Evolutionary conservation across 2,329 filamentous ascomycete genomes (phyloP).

Genomic region (Calonectria pseudoreteaudii): DNA sequence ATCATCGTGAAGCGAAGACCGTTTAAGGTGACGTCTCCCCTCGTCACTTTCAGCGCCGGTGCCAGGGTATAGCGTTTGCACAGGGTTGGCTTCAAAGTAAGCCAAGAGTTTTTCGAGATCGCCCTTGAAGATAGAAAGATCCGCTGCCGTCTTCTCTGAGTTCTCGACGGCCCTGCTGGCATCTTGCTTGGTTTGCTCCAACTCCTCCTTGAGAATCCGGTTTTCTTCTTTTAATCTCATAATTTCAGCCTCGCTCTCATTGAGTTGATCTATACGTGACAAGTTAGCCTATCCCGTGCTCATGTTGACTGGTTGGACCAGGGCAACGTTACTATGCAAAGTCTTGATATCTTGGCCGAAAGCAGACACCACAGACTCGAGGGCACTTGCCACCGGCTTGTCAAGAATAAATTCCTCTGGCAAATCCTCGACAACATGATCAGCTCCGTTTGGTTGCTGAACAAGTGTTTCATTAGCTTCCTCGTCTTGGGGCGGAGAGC

Average conservation of each 20-base stretch:
- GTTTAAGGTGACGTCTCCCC: slow-evolving; percentile 32
- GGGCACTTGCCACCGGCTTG: slow-evolving; percentile 49
- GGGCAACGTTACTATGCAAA: slow-evolving; percentile 44
- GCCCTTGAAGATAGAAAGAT: slow-evolving; percentile 46
- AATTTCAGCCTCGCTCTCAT: slow-evolving; percentile 38
- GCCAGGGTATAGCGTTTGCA: slow-evolving; percentile 25
- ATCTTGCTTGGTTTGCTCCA: slow-evolving; percentile 38
- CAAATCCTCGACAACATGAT: slow-evolving; percentile 35
- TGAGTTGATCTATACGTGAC: slow-evolving; percentile 37
- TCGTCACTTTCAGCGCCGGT: slow-evolving; percentile 26
- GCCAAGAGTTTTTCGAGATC: slow-evolving; percentile 49
- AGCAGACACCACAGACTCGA: slow-evolving; percentile 49
- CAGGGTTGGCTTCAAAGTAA: slow-evolving; percentile 40
- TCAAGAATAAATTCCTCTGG: slow-evolving; percentile 50
- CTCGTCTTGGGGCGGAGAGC: background rate
- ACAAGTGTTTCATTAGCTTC: background rate
- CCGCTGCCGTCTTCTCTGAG: slow-evolving; percentile 43
- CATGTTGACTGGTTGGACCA: slow-evolving; percentile 40
- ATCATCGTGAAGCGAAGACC: slow-evolving; percentile 26
- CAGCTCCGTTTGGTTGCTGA: background rate
- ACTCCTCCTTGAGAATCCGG: slow-evolving; percentile 36
- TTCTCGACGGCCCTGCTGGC: slow-evolving; percentile 39
- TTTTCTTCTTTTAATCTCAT: slow-evolving; percentile 37
- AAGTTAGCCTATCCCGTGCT: slow-evolving; percentile 39
- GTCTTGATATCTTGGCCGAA: slow-evolving; percentile 50